Base-by-base conservation (phyloP, 257 asterid species). In the Osmanthus fragrans region DNA sequence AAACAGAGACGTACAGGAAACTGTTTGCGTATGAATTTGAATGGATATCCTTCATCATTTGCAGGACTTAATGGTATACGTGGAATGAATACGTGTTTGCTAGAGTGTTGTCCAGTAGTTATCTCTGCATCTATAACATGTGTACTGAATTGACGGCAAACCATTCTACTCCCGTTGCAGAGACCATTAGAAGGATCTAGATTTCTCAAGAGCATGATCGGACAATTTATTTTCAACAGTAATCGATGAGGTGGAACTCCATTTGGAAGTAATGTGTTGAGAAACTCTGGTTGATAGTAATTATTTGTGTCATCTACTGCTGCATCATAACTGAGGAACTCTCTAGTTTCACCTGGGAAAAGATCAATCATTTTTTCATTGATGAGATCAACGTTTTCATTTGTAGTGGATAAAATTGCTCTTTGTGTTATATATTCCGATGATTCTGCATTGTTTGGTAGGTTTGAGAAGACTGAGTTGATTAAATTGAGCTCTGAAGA, bases 181-280 rank as follows among this genome's bases (percentile, higher is more conserved):
- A 76, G 37, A 1, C 74, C 74, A 15, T 76, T 73, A 0, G 32
- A 37, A n/a, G 84, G 84, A 76, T 81, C 67, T 0, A 76, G 13
- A 36, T 81, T 81, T 36, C 78, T 71, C 18, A 81, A 27, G 0
- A 81, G 33, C 18, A 76, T 77, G 1, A 73, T 8, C 0, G 72
- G 39, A 23, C 67, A 21, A 21, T 42, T 74, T 54, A 49, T 25
- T 67, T 77, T 68, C 19, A 51, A 30, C 56, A 47, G 1, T 15
- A 77, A 77, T 3, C 1, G 25, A 39, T 73, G 51, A 11, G 79
- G 66, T n/a, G 76, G 78, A 0, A 64, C 75, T 1, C 64, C 69
- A 18, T n/a, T 25, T 60, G 7, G 56, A 6, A 49, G 23, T 9
- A 63, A 32, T 30, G 45, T 45, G 58, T 76, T 58, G 8, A 68